Conservation (phyloP, 2,329 filamentous ascomycete genomes). For the Aspergillus calidoustus region DNA sequence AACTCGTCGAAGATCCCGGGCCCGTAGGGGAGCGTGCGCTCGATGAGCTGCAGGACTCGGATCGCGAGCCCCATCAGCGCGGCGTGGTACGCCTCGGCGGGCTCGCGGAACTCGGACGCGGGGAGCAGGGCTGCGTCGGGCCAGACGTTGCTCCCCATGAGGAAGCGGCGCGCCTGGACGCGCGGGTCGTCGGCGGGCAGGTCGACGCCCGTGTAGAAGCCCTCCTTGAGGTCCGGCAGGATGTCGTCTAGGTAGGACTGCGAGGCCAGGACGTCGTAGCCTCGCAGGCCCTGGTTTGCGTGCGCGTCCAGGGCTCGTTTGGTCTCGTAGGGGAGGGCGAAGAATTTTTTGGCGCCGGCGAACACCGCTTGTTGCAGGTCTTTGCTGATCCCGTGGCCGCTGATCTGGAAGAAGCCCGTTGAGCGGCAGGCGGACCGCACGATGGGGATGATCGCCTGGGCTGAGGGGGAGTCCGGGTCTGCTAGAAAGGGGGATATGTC, state of each 20-base stretch:
- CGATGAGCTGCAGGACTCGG: constrained; percentile 45
- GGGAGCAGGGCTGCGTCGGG: constrained; percentile 25
- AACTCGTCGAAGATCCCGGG: constrained; percentile 47
- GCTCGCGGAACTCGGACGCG: neutral
- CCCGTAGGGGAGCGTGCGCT: constrained; percentile 48
- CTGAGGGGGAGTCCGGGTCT: neutral
- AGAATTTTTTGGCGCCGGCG: constrained; percentile 50
- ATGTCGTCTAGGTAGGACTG: constrained; percentile 30
- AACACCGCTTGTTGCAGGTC: constrained; percentile 49
- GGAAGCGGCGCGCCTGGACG: constrained; percentile 20
- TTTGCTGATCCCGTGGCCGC: constrained; percentile 51
- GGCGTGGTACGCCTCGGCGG: neutral
- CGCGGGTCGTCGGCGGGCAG: constrained; percentile 21
- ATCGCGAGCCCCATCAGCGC: neutral
- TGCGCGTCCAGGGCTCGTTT: constrained; percentile 20
- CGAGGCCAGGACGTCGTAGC: constrained; percentile 32
- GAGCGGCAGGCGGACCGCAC: constrained; percentile 43
- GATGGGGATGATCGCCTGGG: neutral
- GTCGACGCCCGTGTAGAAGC: constrained; percentile 31
- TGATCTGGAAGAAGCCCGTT: constrained; percentile 59
- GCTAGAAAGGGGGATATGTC: constrained; percentile 4
- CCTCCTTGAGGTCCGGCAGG: constrained; percentile 35
- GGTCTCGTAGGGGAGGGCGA: constrained; percentile 44
- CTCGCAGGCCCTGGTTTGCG: constrained; percentile 14
- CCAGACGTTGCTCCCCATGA: constrained; percentile 50